These are phyloP conservation scores for Colletotrichum spinosum DNA, from an alignment of 2,329 filamentous ascomycete species.

Conservation along the genomic window DNA sequence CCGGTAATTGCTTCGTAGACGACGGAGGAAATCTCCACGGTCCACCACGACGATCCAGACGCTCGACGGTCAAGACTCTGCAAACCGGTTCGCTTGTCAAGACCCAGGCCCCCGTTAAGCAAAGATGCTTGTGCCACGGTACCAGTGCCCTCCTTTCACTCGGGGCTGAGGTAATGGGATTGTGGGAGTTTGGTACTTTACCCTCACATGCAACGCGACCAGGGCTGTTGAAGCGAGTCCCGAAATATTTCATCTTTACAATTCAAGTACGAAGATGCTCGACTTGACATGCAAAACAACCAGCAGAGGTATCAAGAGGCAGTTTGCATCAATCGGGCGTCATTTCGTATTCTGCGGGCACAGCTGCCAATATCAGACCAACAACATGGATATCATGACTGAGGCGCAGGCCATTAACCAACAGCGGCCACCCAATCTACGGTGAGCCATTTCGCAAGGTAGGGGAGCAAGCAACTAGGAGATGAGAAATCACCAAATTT, in stretches of 20 bases:
- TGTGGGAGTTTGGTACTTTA: too few species aligned
- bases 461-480: constrained; percentile 4
- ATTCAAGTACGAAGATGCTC: too few species aligned
- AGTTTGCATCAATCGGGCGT: too few species aligned
- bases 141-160: background rate
- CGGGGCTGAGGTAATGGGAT: too few species aligned
- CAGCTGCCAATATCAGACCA: too few species aligned
- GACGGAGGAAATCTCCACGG: background rate
- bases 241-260: too few species aligned
- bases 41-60: background rate
- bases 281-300: too few species aligned
- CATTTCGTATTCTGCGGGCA: too few species aligned
- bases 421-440: constrained; percentile 2
- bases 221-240: too few species aligned
- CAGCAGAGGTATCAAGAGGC: too few species aligned
- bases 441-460: background rate
- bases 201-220: too few species aligned
- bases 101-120: background rate
- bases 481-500: constrained; percentile 24
- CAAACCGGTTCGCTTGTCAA: background rate
- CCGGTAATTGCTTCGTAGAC: background rate
- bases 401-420: constrained; percentile 16
- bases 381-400: background rate
- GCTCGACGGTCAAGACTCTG: background rate
- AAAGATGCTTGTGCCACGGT: too few species aligned